These are phyloP conservation scores for Nevesoporus exiguus DNA, from an alignment of 768 basidiomycete species.

Conservation along the genomic window DNA sequence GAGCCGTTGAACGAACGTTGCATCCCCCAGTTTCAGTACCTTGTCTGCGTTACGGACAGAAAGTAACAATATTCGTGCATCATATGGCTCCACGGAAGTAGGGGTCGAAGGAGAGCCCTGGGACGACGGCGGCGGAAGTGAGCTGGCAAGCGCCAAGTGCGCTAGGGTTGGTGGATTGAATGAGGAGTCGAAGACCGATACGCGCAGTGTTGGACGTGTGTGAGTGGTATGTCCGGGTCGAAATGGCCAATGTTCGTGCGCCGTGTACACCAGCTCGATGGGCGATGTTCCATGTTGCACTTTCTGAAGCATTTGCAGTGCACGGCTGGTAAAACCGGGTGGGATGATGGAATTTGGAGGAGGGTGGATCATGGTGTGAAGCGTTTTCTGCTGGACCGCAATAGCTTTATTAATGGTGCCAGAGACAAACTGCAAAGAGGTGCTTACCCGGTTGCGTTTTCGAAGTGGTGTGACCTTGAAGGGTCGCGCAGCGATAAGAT, in stretches of 20 bases:
- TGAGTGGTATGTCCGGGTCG: constrained; percentile 24
- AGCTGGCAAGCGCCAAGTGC: constrained; percentile 72
- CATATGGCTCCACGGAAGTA: constrained; percentile 38
- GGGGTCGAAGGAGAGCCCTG: background rate
- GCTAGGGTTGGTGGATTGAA: constrained; percentile 91
- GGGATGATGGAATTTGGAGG: constrained; percentile 7
- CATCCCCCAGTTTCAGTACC: constrained; percentile 61
- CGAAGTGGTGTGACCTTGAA: no score
- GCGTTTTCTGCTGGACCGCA: background rate
- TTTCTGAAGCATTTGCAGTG: constrained; percentile 20
- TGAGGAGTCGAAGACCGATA: constrained; percentile 85
- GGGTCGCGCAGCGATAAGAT: constrained; percentile 9
- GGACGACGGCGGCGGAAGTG: constrained; percentile 25
- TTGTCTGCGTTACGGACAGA: constrained; percentile 91
- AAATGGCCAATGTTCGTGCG: constrained; percentile 67
- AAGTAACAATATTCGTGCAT: constrained; percentile 74
- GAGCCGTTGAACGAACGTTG: constrained; percentile 70
- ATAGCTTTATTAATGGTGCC: background rate
- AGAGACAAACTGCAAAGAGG: background rate
- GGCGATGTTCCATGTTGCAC: constrained; percentile 45
- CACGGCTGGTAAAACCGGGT: constrained; percentile 19
- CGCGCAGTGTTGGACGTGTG: constrained; percentile 35
- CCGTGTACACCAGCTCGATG: constrained; percentile 58
- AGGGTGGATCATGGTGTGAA: constrained; percentile 5
- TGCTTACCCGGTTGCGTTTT: background rate